phyloP scores from a whole-genome alignment of 768 basidiomycete species.

The Mrakia blollopis region DNA sequence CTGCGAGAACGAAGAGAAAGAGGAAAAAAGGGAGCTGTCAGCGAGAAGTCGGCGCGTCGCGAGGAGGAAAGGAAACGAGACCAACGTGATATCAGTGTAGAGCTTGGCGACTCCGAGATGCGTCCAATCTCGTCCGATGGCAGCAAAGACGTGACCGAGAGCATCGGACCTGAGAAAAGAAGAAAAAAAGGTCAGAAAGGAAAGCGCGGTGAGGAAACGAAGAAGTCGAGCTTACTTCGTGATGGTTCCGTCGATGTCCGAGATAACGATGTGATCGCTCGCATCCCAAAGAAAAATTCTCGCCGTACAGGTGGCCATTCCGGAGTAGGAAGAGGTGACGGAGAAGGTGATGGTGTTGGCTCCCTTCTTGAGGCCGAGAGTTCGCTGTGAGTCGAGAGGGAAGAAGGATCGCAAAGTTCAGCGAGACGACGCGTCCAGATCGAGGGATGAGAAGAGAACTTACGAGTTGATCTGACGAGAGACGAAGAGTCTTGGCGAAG shows the following conservation, averaged over 20 bases:
- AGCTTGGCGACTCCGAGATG: constrained; percentile 94
- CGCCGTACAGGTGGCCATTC: constrained; percentile 76
- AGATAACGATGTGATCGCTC: constrained; percentile 83
- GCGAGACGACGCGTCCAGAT: not conserved
- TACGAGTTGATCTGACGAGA: constrained; percentile 92
- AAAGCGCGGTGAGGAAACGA: not conserved
- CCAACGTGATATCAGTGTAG: constrained; percentile 75
- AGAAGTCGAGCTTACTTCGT: constrained; percentile 64
- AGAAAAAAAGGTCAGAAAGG: not conserved
- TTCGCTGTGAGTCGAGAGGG: not conserved
- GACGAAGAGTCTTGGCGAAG: constrained; percentile 83
- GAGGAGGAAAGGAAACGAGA: not conserved
- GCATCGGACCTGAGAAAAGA: constrained; percentile 71
- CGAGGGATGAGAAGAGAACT: constrained; percentile 38
- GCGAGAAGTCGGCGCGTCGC: too few relatives aligned
- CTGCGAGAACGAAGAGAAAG: constrained; percentile 37
- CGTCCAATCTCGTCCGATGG: constrained; percentile 98
- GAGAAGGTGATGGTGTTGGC: constrained; percentile 91
- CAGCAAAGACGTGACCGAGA: constrained; percentile 90
- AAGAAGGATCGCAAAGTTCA: not conserved
- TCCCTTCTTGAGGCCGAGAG: constrained; percentile 72
- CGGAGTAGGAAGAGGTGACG: constrained; percentile 66
- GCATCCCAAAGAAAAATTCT: constrained; percentile 94
- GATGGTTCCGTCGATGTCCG: constrained; percentile 98
- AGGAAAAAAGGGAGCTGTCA: not conserved